Percentiles rank a stretch among this genome's conserved stretches.
Conservation (phyloP, 192 early-diverging fungal species). For the Geosiphon pyriformis region DNA sequence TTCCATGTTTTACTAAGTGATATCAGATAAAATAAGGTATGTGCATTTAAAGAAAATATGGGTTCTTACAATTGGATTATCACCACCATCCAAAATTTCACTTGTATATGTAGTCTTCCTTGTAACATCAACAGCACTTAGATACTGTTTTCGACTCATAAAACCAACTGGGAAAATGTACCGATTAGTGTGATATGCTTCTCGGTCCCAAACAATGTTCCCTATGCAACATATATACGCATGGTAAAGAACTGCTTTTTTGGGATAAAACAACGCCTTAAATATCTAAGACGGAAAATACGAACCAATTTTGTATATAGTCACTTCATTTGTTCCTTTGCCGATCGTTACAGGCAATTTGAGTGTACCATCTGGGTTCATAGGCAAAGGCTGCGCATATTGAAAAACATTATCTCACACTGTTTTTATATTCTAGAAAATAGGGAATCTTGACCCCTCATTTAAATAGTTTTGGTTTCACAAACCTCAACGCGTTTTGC, state of each 20-base stretch:
- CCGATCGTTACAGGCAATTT: slow-evolving; percentile 55
- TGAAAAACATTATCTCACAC: too few relatives aligned
- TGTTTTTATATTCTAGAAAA: too few relatives aligned
- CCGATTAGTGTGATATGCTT: slow-evolving; percentile 61
- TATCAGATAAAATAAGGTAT: neutral
- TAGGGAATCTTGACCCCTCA: too few relatives aligned
- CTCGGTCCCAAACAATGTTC: slow-evolving; percentile 48
- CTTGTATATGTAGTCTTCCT: slow-evolving; percentile 54
- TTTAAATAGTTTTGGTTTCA: too few relatives aligned
- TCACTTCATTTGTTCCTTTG: slow-evolving; percentile 55
- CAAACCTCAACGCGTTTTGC: slow-evolving; percentile 23
- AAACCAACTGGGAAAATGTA: slow-evolving; percentile 71
- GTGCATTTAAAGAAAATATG: neutral
- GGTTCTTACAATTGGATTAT: slow-evolving; percentile 42
- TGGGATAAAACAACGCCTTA: too few relatives aligned
- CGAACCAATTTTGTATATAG: slow-evolving; percentile 52
- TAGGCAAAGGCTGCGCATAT: slow-evolving; percentile 38
- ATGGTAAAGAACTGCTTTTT: neutral
- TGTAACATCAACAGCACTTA: slow-evolving; percentile 49
- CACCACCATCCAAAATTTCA: slow-evolving; percentile 64
- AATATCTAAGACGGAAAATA: too few relatives aligned
- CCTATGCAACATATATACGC: slow-evolving; percentile 20
- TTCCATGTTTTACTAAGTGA: too few relatives aligned
- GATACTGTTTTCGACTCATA: slow-evolving; percentile 54
- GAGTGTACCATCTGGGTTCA: slow-evolving; percentile 45